phyloP scores from a whole-genome alignment of 176 grass and related monocot species.

The Oryza coarctata region DNA sequence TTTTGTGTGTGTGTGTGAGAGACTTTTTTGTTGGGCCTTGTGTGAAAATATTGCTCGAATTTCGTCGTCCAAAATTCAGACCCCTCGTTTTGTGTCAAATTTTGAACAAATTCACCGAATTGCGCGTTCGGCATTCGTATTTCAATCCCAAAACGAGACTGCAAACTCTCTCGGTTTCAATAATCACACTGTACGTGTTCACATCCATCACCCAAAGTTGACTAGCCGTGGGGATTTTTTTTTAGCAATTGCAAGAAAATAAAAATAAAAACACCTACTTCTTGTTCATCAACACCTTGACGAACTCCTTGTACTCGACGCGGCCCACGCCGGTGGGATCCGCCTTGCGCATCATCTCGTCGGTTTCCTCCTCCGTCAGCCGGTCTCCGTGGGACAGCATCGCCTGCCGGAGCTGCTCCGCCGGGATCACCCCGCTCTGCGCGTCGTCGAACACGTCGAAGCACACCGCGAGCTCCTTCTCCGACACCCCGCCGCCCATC shows the following conservation, averaged over 20 bases:
- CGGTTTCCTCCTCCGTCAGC: conserved; percentile 58
- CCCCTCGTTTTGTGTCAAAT: too few relatives aligned
- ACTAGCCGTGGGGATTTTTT: neutral
- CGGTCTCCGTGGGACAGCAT: conserved; percentile 49
- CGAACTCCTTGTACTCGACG: conserved; percentile 42
- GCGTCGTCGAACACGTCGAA: conserved; percentile 54
- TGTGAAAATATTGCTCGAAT: too few relatives aligned
- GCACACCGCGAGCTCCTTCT: conserved; percentile 30
- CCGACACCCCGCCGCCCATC: conserved; percentile 16
- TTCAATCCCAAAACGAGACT: too few relatives aligned
- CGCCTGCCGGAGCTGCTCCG: conserved; percentile 63
- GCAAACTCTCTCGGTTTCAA: too few relatives aligned
- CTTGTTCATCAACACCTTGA: conserved; percentile 48
- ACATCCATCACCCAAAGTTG: neutral
- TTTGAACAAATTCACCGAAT: neutral
- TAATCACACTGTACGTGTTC: neutral
- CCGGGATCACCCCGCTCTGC: conserved; percentile 40
- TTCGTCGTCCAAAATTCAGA: too few relatives aligned
- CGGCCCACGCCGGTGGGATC: conserved; percentile 33
- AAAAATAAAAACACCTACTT: neutral
- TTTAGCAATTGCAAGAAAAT: neutral
- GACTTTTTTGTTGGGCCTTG: too few relatives aligned
- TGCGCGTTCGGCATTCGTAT: too few relatives aligned
- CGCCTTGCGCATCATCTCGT: conserved; percentile 55
- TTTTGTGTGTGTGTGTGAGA: too few relatives aligned